Percentiles rank a stretch among this genome's conserved stretches.
phyloP scores from a whole-genome alignment of 2,329 filamentous ascomycete genomes.

The Trichoderma lentiforme region DNA sequence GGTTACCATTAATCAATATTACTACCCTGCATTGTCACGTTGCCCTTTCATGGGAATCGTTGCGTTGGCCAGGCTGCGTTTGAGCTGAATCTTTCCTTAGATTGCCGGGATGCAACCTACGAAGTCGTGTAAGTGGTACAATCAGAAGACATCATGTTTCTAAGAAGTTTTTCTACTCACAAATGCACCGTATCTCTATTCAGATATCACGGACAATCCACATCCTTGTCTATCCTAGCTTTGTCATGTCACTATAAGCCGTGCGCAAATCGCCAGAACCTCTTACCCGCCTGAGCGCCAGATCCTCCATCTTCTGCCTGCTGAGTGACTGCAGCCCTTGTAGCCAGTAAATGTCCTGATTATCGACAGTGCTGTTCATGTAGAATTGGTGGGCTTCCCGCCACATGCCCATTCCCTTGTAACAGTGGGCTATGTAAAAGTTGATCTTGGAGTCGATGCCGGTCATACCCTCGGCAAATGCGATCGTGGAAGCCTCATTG shows the following conservation, averaged over 20 bases:
- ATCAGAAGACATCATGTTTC: too few species aligned
- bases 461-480: slow-evolving; percentile 2
- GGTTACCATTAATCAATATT: not conserved
- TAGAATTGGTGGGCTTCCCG: not conserved
- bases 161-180: not conserved
- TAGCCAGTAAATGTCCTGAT: not conserved
- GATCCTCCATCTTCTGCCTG: not conserved
- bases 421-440: slow-evolving; percentile 12
- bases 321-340: not conserved
- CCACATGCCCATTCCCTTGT: not conserved
- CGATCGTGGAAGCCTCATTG: not conserved
- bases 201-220: not conserved
- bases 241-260: not conserved
- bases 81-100: not conserved
- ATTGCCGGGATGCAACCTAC: not conserved
- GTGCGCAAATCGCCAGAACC: not conserved
- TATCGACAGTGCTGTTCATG: not conserved
- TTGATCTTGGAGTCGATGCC: slow-evolving; percentile 6
- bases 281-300: not conserved
- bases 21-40: not conserved
- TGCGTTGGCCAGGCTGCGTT: not conserved
- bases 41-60: not conserved
- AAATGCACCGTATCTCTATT: not conserved
- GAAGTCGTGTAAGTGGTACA: not conserved
- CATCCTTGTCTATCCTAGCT: not conserved